Percentiles rank a stretch among this genome's conserved stretches.
These are phyloP conservation scores for Leptographium wingfieldii DNA, from an alignment of 2,329 filamentous ascomycete genomes.

Conservation along the genomic window DNA sequence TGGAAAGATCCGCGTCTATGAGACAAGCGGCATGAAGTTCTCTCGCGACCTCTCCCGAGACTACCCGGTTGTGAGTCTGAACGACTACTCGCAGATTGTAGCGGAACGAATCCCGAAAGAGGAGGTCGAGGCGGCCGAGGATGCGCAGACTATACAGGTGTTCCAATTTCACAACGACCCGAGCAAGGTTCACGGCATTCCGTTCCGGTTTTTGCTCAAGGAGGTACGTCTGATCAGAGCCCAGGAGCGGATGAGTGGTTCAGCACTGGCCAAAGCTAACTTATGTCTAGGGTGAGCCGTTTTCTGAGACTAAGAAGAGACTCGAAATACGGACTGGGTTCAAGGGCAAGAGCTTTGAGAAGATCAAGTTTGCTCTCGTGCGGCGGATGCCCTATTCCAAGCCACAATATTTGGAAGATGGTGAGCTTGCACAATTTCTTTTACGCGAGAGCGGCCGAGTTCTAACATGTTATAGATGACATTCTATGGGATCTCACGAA, in stretches of 20 bases:
- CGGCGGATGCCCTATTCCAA: slow-evolving; percentile 60
- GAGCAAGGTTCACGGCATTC: slow-evolving; percentile 70
- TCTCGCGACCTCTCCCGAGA: slow-evolving; percentile 63
- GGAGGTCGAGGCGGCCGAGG: slow-evolving; percentile 41
- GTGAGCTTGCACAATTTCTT: slow-evolving; percentile 37
- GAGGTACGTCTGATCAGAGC: slow-evolving; percentile 38
- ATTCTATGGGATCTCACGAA: slow-evolving; percentile 39
- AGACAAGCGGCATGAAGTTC: slow-evolving; percentile 71
- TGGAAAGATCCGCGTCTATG: slow-evolving; percentile 66
- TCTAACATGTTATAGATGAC: slow-evolving; percentile 35
- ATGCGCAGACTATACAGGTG: slow-evolving; percentile 55
- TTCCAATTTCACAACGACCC: slow-evolving; percentile 92
- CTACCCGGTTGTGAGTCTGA: slow-evolving; percentile 65
- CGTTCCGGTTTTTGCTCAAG: slow-evolving; percentile 80
- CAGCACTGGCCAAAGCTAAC: slow-evolving; percentile 13
- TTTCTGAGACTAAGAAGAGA: slow-evolving; percentile 88
- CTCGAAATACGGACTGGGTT: slow-evolving; percentile 84
- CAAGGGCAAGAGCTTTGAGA: slow-evolving; percentile 96
- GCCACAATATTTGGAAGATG: slow-evolving; percentile 74
- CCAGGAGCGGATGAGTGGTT: background rate
- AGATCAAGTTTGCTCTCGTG: slow-evolving; percentile 89
- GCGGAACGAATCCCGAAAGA: slow-evolving; percentile 72
- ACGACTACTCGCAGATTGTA: slow-evolving; percentile 72
- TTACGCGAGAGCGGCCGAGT: background rate
- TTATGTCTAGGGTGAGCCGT: slow-evolving; percentile 55